Evolutionary conservation across 179 eudicot species (phyloP).

Genomic region (Amaranthus tricolor): DNA sequence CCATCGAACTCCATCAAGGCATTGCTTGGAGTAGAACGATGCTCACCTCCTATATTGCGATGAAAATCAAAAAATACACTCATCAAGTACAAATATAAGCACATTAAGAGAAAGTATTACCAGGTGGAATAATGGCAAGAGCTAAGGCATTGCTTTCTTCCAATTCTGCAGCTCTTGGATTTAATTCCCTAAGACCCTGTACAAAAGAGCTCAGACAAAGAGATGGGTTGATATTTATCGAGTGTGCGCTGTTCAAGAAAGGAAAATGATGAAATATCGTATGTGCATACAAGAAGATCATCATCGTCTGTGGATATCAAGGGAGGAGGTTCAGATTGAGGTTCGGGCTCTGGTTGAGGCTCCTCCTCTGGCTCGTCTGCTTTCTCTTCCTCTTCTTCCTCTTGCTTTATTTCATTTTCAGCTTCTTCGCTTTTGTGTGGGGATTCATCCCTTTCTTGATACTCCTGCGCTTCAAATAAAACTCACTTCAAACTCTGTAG

Average conservation of each 20-base stretch:
- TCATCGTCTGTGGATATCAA: constrained; percentile 49
- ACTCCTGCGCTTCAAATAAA: constrained; percentile 52
- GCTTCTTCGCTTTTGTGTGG: constrained; percentile 43
- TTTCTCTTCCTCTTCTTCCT: constrained; percentile 51
- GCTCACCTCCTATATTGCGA: constrained; percentile 43
- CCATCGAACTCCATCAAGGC: constrained; percentile 50
- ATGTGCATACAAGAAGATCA: constrained; percentile 64
- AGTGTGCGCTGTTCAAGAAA: not conserved
- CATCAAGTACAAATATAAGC: not conserved
- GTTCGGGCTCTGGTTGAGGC: constrained; percentile 38
- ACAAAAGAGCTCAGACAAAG: constrained; percentile 9
- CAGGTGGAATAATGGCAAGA: constrained; percentile 83
- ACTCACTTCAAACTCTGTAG: not conserved
- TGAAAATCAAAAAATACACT: not conserved
- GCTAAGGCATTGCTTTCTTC: constrained; percentile 91
- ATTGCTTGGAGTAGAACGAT: constrained; percentile 35
- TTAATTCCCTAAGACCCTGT: constrained; percentile 76
- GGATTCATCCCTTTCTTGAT: constrained; percentile 44
- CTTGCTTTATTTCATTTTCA: constrained; percentile 27
- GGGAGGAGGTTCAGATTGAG: constrained; percentile 51
- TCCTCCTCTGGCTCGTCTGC: constrained; percentile 37
- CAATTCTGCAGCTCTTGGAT: constrained; percentile 60
- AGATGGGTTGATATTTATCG: not conserved
- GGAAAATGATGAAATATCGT: not conserved
- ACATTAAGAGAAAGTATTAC: constrained; percentile 30